These are phyloP conservation scores for Hansenula sp. DNA, from an alignment of 1,139 yeast species.

Conservation along the genomic window DNA sequence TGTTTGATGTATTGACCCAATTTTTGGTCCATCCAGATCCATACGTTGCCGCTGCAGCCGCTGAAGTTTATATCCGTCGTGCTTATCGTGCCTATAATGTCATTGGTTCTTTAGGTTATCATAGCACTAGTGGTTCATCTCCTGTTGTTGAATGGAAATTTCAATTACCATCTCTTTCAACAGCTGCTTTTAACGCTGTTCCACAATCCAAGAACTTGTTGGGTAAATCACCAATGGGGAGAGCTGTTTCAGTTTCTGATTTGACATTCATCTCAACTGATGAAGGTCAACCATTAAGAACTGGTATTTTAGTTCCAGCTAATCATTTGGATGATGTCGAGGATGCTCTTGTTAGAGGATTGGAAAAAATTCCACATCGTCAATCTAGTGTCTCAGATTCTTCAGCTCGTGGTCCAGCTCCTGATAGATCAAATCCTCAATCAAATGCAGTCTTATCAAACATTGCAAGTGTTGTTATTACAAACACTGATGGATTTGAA, in stretches of 20 bases:
- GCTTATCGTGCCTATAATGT: slow-evolving; percentile 95
- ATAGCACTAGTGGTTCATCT: slow-evolving; percentile 43
- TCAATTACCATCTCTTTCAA: slow-evolving; percentile 83
- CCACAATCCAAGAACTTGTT: slow-evolving; percentile 45
- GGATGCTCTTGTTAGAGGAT: slow-evolving; percentile 71
- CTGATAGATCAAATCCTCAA: slow-evolving; percentile 37
- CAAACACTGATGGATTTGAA: slow-evolving; percentile 68
- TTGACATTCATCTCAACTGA: slow-evolving; percentile 78
- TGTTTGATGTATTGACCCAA: slow-evolving; percentile 91
- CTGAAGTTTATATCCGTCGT: slow-evolving; percentile 93
- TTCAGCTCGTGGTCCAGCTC: slow-evolving; percentile 33
- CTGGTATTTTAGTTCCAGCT: slow-evolving; percentile 85
- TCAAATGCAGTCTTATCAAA: slow-evolving; percentile 51
- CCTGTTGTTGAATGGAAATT: slow-evolving; percentile 88
- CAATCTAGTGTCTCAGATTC: slow-evolving; percentile 27
- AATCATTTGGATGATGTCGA: slow-evolving; percentile 87
- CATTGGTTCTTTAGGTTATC: slow-evolving; percentile 70
- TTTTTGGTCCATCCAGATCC: slow-evolving; percentile 82
- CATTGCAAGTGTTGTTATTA: slow-evolving; percentile 76
- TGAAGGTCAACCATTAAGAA: slow-evolving; percentile 60
- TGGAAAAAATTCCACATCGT: slow-evolving; percentile 60
- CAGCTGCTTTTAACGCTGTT: slow-evolving; percentile 67
- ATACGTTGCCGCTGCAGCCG: slow-evolving; percentile 92
- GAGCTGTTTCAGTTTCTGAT: slow-evolving; percentile 92
- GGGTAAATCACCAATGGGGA: slow-evolving; percentile 50